Evolutionary conservation across 495 filamentous ascomycete species (phyloP).

Genomic region (Peziza echinospora): DNA sequence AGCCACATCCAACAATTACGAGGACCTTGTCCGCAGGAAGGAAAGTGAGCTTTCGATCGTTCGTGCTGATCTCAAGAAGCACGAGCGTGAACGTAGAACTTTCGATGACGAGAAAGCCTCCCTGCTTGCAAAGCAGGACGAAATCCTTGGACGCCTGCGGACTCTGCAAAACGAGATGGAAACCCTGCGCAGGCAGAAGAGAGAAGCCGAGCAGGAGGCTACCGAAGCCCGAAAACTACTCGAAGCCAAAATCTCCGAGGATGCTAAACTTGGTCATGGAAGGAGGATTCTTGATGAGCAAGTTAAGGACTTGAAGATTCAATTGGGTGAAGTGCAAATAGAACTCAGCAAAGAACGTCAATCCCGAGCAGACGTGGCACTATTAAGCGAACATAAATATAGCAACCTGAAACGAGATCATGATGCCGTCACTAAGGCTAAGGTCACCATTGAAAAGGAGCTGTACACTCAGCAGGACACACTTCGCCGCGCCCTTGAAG

Average conservation of each 20-base stretch:
- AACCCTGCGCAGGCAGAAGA: constrained; percentile 62
- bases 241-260: constrained; percentile 71
- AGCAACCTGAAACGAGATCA: constrained; percentile 63
- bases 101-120: constrained; percentile 54
- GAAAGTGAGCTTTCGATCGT: constrained; percentile 81
- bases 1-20: constrained; percentile 77
- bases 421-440: constrained; percentile 72
- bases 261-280: constrained; percentile 65
- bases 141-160: constrained; percentile 50
- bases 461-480: constrained; percentile 95
- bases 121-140: constrained; percentile 55
- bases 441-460: constrained; percentile 95
- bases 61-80: constrained; percentile 57
- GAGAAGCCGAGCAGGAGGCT: constrained; percentile 67
- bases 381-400: constrained; percentile 77
- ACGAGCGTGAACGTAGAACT: constrained; percentile 49
- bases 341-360: constrained; percentile 83
- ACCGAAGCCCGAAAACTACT: constrained; percentile 70
- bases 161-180: constrained; percentile 76
- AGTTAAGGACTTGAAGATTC: constrained; percentile 61
- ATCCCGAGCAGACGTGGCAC: constrained; percentile 84
- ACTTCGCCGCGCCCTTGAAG: constrained; percentile 68
- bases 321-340: constrained; percentile 65
- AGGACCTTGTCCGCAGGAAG: constrained; percentile 77
- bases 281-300: constrained; percentile 73